Conservation (phyloP, 2,329 filamentous ascomycete species). For the Sclerotinia glacialis region DNA sequence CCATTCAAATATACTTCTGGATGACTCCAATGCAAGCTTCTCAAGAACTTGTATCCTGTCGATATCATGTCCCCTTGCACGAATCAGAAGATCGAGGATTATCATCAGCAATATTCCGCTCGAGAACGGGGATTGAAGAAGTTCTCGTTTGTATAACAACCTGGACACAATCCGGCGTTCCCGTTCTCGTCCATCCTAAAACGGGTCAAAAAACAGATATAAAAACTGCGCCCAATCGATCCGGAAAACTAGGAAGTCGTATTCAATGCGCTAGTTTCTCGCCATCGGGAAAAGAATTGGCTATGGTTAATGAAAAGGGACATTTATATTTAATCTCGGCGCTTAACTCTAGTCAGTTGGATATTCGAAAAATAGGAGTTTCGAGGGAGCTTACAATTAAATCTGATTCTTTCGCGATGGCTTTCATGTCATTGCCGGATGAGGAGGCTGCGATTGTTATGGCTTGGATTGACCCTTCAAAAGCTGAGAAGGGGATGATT, state of each 20-base stretch:
- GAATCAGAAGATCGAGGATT: constrained; percentile 45
- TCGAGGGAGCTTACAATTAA: constrained; percentile 43
- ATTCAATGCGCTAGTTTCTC: constrained; percentile 45
- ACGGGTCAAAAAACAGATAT: constrained; percentile 42
- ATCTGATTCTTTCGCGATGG: constrained; percentile 42
- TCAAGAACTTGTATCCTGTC: constrained; percentile 41
- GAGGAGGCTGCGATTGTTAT: constrained; percentile 42
- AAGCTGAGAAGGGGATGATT: constrained; percentile 38
- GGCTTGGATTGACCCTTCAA: constrained; percentile 43
- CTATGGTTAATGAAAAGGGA: constrained; percentile 45
- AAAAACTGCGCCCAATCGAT: constrained; percentile 37
- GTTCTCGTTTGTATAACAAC: constrained; percentile 43
- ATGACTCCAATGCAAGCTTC: constrained; percentile 42
- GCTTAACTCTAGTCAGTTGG: constrained; percentile 43
- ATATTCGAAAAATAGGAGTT: constrained; percentile 41
- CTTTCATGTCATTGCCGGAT: constrained; percentile 42
- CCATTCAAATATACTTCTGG: constrained; percentile 43
- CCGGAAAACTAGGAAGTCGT: constrained; percentile 42
- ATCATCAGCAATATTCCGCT: constrained; percentile 41
- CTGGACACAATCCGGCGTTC: constrained; percentile 46
- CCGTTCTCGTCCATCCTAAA: constrained; percentile 42
- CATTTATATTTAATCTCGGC: constrained; percentile 43
- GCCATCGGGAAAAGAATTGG: constrained; percentile 41
- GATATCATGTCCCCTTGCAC: constrained; percentile 43
- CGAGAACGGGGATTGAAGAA: constrained; percentile 39